A percentile compares a stretch with the other conserved stretches of the same genome.
These are phyloP conservation scores for Cordyceps cateniannulata DNA, from an alignment of 2,329 filamentous ascomycete species.

Conservation along the genomic window DNA sequence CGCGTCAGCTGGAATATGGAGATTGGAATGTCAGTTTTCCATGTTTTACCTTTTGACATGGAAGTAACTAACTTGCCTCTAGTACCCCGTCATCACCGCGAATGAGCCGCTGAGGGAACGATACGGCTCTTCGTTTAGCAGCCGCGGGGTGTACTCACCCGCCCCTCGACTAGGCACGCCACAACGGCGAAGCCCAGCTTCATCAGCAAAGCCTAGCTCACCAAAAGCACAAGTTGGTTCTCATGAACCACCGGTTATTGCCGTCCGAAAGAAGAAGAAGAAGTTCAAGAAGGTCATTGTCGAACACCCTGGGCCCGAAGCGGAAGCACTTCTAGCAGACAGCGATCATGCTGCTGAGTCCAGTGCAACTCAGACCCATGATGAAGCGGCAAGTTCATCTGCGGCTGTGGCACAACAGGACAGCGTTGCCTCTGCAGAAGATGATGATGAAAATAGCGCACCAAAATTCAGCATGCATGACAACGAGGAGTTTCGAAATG, in stretches of 20 bases:
- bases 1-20: conserved; percentile 67
- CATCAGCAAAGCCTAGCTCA: conserved; percentile 13
- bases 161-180: conserved; percentile 14
- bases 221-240: conserved; percentile 21
- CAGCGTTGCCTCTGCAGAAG: conserved; percentile 11
- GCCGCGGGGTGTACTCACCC: conserved; percentile 23
- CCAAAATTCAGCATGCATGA: conserved; percentile 27
- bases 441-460: conserved; percentile 11
- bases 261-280: conserved; percentile 35
- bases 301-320: conserved; percentile 28
- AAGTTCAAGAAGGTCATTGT: conserved; percentile 28
- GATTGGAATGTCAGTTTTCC: conserved; percentile 83
- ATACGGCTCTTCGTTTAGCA: conserved; percentile 37
- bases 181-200: conserved; percentile 12
- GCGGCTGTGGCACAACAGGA: neutral
- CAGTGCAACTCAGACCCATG: conserved; percentile 12
- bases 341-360: conserved; percentile 15
- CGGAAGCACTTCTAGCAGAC: conserved; percentile 20
- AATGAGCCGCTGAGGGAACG: conserved; percentile 65
- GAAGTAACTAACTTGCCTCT: conserved; percentile 21
- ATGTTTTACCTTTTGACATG: neutral
- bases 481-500: conserved; percentile 39
- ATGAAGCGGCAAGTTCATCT: conserved; percentile 18
- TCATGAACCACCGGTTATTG: conserved; percentile 22
- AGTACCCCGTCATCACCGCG: conserved; percentile 92